These are phyloP conservation scores for Hypoxylon fuscum DNA, from an alignment of 495 filamentous ascomycete species.

Conservation along the genomic window DNA sequence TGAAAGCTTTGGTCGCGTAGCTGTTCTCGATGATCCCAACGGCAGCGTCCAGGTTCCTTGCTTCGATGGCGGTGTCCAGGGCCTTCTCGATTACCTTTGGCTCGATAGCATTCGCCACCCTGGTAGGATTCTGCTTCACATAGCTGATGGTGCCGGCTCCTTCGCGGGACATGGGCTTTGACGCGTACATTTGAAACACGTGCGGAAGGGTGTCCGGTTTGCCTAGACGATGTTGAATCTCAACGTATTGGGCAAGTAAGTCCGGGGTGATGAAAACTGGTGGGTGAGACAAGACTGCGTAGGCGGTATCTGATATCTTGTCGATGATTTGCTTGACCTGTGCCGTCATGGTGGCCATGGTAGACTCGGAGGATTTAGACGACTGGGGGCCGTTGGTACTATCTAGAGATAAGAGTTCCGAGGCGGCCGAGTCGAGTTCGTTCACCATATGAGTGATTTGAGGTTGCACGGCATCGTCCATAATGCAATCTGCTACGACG, in stretches of 20 bases:
- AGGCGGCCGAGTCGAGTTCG: constrained; percentile 36
- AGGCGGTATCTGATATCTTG: constrained; percentile 62
- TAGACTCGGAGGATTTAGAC: constrained; percentile 5
- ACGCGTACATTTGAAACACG: constrained; percentile 82
- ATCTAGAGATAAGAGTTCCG: constrained; percentile 43
- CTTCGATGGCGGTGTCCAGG: constrained; percentile 77
- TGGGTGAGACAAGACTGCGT: constrained; percentile 74
- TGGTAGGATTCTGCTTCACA: constrained; percentile 69
- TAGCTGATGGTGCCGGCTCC: constrained; percentile 67
- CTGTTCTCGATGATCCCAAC: constrained; percentile 82
- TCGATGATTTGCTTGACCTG: constrained; percentile 48
- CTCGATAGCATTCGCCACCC: constrained; percentile 75
- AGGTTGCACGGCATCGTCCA: constrained; percentile 33
- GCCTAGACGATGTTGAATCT: constrained; percentile 73
- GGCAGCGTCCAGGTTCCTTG: constrained; percentile 76
- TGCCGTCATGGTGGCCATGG: constrained; percentile 3
- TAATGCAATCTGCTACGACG: constrained; percentile 33
- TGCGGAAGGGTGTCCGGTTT: constrained; percentile 77
- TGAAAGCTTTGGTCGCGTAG: constrained; percentile 77
- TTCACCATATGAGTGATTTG: constrained; percentile 34
- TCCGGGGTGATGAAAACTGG: constrained; percentile 81
- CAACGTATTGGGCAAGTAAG: constrained; percentile 74
- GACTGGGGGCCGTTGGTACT: not conserved
- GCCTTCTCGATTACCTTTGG: constrained; percentile 71
- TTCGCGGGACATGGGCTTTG: constrained; percentile 77